A percentile compares a stretch with the other conserved stretches of the same genome.
Conservation (phyloP, 768 basidiomycete species). For the Suillus alpinus region DNA sequence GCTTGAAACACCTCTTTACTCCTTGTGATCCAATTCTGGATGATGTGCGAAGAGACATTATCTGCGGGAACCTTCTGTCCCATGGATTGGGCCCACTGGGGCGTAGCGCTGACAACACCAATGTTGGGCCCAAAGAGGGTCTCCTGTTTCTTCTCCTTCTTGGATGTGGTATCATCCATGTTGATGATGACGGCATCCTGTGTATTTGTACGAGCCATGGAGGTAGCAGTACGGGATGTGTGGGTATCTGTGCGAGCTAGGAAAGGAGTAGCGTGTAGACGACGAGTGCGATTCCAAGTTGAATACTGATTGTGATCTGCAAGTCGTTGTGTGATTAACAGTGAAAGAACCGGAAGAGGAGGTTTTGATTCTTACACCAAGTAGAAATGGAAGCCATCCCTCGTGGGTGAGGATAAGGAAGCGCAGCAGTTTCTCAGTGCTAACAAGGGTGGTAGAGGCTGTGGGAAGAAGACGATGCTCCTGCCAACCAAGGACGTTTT, state of each 20-base stretch:
- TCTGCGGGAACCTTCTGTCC: conserved; percentile 67
- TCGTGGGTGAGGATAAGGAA: conserved; percentile 9
- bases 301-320: conserved; percentile 51
- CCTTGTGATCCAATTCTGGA: conserved; percentile 82
- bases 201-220: conserved; percentile 42
- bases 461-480: conserved; percentile 5
- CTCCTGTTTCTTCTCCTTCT: conserved; percentile 66
- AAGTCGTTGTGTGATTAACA: conserved; percentile 5
- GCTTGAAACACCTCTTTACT: conserved; percentile 66
- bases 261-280: conserved; percentile 50
- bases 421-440: background rate
- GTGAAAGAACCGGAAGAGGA: background rate
- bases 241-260: conserved; percentile 50
- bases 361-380: conserved; percentile 35
- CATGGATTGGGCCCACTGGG: conserved; percentile 63
- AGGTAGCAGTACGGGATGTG: conserved; percentile 45
- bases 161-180: conserved; percentile 22
- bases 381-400: conserved; percentile 32
- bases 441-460: too few relatives aligned
- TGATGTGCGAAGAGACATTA: conserved; percentile 76
- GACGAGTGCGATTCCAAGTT: conserved; percentile 56
- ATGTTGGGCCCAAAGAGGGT: conserved; percentile 92
- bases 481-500: conserved; percentile 1
- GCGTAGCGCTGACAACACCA: conserved; percentile 66
- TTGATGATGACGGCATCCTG: conserved; percentile 26